A percentile compares a stretch with the other conserved stretches of the same genome.
These are phyloP conservation scores for Cryphonectria carpinicola DNA, from an alignment of 2,329 filamentous ascomycete species.

Conservation along the genomic window DNA sequence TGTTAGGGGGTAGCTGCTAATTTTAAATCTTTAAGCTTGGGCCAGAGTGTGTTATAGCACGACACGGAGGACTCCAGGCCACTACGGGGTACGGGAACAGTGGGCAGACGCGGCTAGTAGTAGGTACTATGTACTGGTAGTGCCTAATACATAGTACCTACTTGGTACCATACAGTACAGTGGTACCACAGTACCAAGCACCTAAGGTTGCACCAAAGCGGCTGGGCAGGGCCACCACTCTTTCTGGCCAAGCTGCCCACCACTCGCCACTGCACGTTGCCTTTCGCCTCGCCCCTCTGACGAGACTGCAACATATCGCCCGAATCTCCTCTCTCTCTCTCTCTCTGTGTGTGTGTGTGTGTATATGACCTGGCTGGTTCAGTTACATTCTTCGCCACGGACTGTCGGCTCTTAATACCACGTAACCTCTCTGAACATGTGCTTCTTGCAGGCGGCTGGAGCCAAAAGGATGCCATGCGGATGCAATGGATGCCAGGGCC, in stretches of 20 bases:
- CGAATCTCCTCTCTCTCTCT: neutral
- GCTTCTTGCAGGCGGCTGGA: neutral
- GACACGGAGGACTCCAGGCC: neutral
- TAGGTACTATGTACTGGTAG: neutral
- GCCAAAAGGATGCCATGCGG: slow-evolving; percentile 6
- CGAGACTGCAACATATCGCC: neutral
- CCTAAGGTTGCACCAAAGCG: neutral
- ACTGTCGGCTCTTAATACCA: neutral
- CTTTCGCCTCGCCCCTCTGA: neutral
- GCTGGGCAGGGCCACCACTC: neutral
- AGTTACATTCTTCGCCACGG: neutral
- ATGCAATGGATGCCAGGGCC: neutral
- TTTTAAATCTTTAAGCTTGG: slow-evolving; percentile 1
- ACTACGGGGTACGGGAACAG: slow-evolving; percentile 2
- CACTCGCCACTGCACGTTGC: neutral
- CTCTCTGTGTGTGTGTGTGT: too few relatives aligned
- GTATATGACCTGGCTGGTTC: neutral
- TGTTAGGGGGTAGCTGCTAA: neutral
- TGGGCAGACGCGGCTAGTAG: slow-evolving; percentile 3
- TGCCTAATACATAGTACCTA: neutral
- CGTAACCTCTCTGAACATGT: neutral
- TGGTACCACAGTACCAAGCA: neutral
- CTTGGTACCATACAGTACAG: neutral
- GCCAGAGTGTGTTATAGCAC: neutral
- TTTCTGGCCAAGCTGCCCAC: neutral